Percentiles rank a stretch among this genome's conserved stretches.
These are phyloP conservation scores for Populus hybrid DNA, from an alignment of 441 rosid species.

Conservation along the genomic window DNA sequence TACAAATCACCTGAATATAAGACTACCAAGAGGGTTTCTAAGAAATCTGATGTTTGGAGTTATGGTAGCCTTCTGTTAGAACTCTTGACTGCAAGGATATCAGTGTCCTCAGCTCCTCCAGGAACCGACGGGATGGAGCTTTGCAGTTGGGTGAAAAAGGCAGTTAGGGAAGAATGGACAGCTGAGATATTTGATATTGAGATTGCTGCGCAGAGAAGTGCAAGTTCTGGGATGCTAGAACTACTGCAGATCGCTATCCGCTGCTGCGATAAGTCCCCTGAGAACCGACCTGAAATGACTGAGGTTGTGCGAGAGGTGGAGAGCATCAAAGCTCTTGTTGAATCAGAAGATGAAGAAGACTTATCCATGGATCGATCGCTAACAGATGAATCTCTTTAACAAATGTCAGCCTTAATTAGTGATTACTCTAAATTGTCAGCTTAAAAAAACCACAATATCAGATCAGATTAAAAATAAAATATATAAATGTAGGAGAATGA, in stretches of 20 bases:
- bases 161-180: constrained; percentile 72
- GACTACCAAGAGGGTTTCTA: constrained; percentile 27
- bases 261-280: constrained; percentile 49
- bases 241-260: constrained; percentile 46
- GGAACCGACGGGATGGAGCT: constrained; percentile 49
- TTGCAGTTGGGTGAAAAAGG: constrained; percentile 53
- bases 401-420: neutral
- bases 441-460: too few species aligned
- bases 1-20: constrained; percentile 53
- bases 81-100: constrained; percentile 43
- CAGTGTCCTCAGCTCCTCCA: constrained; percentile 41
- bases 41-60: constrained; percentile 57
- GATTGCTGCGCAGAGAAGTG: constrained; percentile 40
- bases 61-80: constrained; percentile 52
- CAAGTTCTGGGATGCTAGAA: constrained; percentile 41
- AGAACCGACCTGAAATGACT: constrained; percentile 51
- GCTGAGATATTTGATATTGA: constrained; percentile 59
- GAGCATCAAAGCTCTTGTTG: constrained; percentile 23
- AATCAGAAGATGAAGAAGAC: constrained; percentile 39
- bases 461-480: too few species aligned
- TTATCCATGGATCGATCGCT: constrained; percentile 40
- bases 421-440: too few species aligned
- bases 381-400: constrained; percentile 46
- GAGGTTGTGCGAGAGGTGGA: constrained; percentile 49
- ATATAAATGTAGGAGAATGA: too few species aligned